Evolutionary conservation across 1,284 basidiomycete genomes (phyloP).

Genomic region (Fomitiporia mediterranea): DNA sequence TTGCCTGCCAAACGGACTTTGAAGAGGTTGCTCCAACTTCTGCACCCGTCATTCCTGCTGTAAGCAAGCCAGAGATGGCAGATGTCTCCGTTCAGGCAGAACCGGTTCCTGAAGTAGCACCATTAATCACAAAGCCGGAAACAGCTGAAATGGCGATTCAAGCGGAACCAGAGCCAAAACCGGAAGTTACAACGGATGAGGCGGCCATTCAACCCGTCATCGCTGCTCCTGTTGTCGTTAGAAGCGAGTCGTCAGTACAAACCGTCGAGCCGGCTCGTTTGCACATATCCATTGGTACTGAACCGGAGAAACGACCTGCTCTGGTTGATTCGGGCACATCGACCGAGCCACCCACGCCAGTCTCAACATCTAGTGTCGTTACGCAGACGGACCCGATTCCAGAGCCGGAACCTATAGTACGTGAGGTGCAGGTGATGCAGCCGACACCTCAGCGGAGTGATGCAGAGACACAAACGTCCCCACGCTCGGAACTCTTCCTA

Average conservation of each 20-base stretch:
- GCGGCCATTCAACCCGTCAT: slow-evolving; percentile 17
- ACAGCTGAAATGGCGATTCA: slow-evolving; percentile 38
- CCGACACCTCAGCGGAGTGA: slow-evolving; percentile 18
- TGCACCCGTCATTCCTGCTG: slow-evolving; percentile 24
- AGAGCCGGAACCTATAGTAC: slow-evolving; percentile 8
- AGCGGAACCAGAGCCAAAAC: slow-evolving; percentile 41
- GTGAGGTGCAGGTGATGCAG: slow-evolving; percentile 1
- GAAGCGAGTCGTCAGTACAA: slow-evolving; percentile 17
- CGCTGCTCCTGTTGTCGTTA: slow-evolving; percentile 6
- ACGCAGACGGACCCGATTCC: neutral
- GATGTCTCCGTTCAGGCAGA: slow-evolving; percentile 31
- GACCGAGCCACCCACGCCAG: slow-evolving; percentile 18
- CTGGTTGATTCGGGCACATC: slow-evolving; percentile 17
- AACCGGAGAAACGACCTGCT: slow-evolving; percentile 17
- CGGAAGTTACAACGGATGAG: slow-evolving; percentile 7
- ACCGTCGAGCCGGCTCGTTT: slow-evolving; percentile 34
- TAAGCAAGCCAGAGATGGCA: slow-evolving; percentile 34
- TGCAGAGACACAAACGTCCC: slow-evolving; percentile 23
- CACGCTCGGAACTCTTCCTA: slow-evolving; percentile 9
- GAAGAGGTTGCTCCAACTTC: slow-evolving; percentile 35
- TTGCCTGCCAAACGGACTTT: slow-evolving; percentile 47
- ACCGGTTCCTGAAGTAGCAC: slow-evolving; percentile 27
- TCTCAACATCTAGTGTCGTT: neutral
- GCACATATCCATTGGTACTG: neutral
- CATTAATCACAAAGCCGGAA: slow-evolving; percentile 29